Evolutionary conservation across 352 stramenopile genomes (phyloP), one percentile per base, ranked within the genome.

Genomic region (Pythium aphanidermatum): DNA sequence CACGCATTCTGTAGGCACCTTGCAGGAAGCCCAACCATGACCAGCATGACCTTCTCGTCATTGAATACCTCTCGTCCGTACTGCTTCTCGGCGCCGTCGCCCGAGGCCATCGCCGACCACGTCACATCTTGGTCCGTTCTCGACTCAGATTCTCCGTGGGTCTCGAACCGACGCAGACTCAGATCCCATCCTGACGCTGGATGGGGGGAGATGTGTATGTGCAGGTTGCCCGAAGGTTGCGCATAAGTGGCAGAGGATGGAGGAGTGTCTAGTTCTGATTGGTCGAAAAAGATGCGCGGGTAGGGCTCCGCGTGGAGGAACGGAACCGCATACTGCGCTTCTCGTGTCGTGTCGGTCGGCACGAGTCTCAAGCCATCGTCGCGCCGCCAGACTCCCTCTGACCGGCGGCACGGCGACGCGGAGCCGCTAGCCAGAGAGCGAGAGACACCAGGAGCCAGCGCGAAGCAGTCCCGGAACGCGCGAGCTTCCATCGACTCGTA

Each of bases 11-110:
- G n/a, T n/a, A n/a, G 45, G 26, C 30, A 75, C 65, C 65, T 86
- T 5, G 76, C 89, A 1, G 89, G 89, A 8, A 97, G 59, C 4
- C 86, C 89, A 14, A 95, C 86, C 80, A 97, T 93, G 48, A 95
- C 75, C 17, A 97, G 77, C 39, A 96, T 77, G 7, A 97, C 57
- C 42, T 96, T 96, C 49, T 96, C 86, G 14, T 76, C 66, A 31
- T 70, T 73, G 44, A 76, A 76, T 11, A 76, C 66, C 43, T 73
- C 66, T 10, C 60, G 63, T 5, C 63, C 53, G 21, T 28, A 40
- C 24, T 25, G n/a, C 2, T 28, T 26, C n/a, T 53, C 37, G 29
- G 23, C 38, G 9, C 19, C 33, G n/a, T 26, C 26, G 19, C 26
- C 16, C 5, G 37, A 47, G 1, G 35, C 34, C 14, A 35, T 27